A percentile compares a stretch with the other conserved stretches of the same genome.
These are phyloP conservation scores for Cercospora sojina DNA, from an alignment of 2,329 filamentous ascomycete species.

Conservation along the genomic window DNA sequence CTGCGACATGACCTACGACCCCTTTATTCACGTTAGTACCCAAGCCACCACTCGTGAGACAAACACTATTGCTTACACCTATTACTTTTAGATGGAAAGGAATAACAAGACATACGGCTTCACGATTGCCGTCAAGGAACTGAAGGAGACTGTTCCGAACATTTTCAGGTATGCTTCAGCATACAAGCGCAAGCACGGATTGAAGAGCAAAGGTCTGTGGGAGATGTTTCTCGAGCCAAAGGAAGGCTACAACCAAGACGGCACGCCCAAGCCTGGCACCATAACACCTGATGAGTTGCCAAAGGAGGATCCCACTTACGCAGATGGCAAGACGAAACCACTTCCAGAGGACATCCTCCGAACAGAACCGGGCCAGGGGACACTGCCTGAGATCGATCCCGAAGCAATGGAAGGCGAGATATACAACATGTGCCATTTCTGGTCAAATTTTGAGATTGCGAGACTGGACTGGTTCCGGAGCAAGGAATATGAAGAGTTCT, in stretches of 20 bases:
- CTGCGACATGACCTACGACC: constrained; percentile 98
- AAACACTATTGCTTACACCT: no score
- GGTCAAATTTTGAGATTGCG: constrained; percentile 99
- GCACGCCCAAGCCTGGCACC: constrained; percentile 50
- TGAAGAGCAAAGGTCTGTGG: constrained; percentile 90
- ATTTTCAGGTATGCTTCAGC: constrained; percentile 98
- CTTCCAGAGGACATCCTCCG: constrained; percentile 79
- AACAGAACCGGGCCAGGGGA: constrained; percentile 68
- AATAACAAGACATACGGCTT: constrained; percentile 98
- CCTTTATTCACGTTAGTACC: constrained; percentile 87
- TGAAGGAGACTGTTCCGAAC: constrained; percentile 96
- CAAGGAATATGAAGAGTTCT: constrained; percentile 97
- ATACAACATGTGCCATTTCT: constrained; percentile 99
- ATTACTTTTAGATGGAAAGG: no score
- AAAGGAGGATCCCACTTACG: constrained; percentile 59
- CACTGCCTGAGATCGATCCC: constrained; percentile 77
- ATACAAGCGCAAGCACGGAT: constrained; percentile 88
- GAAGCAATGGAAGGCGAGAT: constrained; percentile 96
- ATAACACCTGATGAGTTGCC: constrained; percentile 41
- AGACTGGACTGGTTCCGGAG: constrained; percentile 93
- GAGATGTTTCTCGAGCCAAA: constrained; percentile 94
- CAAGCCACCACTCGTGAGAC: no score
- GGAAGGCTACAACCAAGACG: constrained; percentile 55
- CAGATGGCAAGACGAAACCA: constrained; percentile 63
- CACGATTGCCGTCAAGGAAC: constrained; percentile 96